phyloP scores from a whole-genome alignment of 2,329 filamentous ascomycete species.

The Shiraia sp. region DNA sequence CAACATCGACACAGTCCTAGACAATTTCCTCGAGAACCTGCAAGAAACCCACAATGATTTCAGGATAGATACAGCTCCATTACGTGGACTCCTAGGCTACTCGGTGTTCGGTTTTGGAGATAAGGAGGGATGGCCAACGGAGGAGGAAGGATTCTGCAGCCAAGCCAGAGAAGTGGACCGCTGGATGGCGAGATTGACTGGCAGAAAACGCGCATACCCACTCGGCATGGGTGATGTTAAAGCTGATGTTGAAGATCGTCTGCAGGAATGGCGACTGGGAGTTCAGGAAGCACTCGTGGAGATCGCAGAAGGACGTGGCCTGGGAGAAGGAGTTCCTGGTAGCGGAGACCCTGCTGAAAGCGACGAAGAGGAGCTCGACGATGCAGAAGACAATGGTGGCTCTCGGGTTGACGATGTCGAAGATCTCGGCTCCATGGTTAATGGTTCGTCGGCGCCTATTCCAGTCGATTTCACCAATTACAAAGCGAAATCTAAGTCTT shows the following conservation, averaged over 20 bases:
- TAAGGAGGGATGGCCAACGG: conserved; percentile 86
- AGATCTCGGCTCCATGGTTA: conserved; percentile 73
- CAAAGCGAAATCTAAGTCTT: conserved; percentile 53
- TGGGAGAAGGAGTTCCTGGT: conserved; percentile 71
- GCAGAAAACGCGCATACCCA: conserved; percentile 82
- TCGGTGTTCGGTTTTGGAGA: conserved; percentile 95
- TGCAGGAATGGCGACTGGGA: conserved; percentile 79
- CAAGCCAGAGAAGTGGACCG: conserved; percentile 89
- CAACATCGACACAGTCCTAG: conserved; percentile 91
- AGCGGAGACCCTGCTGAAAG: conserved; percentile 86
- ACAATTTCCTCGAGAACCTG: conserved; percentile 83
- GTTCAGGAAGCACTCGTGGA: conserved; percentile 71
- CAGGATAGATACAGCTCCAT: conserved; percentile 85
- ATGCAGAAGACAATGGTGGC: conserved; percentile 47
- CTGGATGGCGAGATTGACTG: conserved; percentile 96
- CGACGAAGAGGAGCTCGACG: conserved; percentile 66
- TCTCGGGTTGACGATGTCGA: conserved; percentile 74
- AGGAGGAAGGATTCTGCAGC: conserved; percentile 88
- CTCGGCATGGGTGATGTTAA: conserved; percentile 87
- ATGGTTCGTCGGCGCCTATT: conserved; percentile 54
- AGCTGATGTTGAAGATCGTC: conserved; percentile 65
- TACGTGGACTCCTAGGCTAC: conserved; percentile 79
- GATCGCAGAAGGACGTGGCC: conserved; percentile 55
- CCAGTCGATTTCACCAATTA: conserved; percentile 87
- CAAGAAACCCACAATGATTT: conserved; percentile 96